phyloP scores from a whole-genome alignment of 306 rosid species.

The Prunus padus region DNA sequence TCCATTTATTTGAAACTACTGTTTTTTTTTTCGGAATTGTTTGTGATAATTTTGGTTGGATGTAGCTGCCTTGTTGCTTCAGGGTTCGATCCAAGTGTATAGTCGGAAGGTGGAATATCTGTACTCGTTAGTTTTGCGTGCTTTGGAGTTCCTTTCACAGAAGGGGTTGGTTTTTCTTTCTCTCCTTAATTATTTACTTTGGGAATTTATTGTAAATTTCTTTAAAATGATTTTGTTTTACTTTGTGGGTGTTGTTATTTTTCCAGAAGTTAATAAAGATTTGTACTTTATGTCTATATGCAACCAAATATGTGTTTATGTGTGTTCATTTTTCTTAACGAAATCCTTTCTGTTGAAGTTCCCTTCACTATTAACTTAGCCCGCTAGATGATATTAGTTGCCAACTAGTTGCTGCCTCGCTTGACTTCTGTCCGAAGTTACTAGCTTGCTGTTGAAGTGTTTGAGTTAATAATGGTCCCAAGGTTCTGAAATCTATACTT shows the following conservation, averaged over 20 bases:
- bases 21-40: conserved; percentile 9
- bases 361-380: neutral
- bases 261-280: neutral
- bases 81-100: conserved; percentile 94
- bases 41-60: conserved; percentile 16
- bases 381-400: neutral
- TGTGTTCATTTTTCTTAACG: neutral
- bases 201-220: neutral
- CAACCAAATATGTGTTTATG: neutral
- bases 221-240: neutral
- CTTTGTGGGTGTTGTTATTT: neutral
- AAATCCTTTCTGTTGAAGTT: neutral
- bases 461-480: neutral
- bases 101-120: conserved; percentile 94
- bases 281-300: conserved; percentile 8
- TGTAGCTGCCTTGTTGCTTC: conserved; percentile 95
- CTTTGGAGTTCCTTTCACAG: conserved; percentile 89
- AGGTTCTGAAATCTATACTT: conserved; percentile 4
- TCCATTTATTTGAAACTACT: neutral
- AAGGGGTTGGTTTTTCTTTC: conserved; percentile 60
- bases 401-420: neutral
- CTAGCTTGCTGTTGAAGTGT: neutral
- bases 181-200: neutral
- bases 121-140: conserved; percentile 77
- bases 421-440: neutral